Conservation (phyloP, 495 filamentous ascomycete species). For the Penicillium bialowiezense region DNA sequence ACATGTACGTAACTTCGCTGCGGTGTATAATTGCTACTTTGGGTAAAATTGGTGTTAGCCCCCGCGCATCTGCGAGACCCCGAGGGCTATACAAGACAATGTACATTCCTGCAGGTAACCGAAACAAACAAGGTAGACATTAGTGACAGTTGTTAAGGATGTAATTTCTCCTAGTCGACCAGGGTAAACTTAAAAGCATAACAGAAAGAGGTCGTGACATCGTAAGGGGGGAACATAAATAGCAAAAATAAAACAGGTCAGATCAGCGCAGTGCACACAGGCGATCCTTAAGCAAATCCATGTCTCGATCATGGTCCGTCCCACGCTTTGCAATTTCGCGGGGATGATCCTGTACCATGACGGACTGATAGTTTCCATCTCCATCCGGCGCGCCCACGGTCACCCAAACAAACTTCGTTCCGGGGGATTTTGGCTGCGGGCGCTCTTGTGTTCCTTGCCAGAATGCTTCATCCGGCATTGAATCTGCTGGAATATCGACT, state of each 20-base stretch:
- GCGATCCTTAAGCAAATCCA: constrained; percentile 35
- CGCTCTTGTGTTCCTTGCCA: constrained; percentile 68
- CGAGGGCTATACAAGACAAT: no score
- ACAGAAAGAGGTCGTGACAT: constrained; percentile 25
- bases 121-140: background rate
- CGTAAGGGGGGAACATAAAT: constrained; percentile 20
- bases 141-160: no score
- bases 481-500: constrained; percentile 20
- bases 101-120: constrained; percentile 1
- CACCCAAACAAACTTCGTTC: constrained; percentile 78
- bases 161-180: no score
- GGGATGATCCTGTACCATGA: constrained; percentile 33
- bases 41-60: no score
- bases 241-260: constrained; percentile 4
- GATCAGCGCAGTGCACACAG: constrained; percentile 27
- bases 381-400: constrained; percentile 75
- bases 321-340: constrained; percentile 14
- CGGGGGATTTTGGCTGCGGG: constrained; percentile 43
- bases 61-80: no score
- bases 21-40: no score
- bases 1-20: no score
- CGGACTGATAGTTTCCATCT: constrained; percentile 54
- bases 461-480: constrained; percentile 50
- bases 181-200: constrained; percentile 5
- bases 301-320: constrained; percentile 26